Base-by-base conservation (phyloP, 331 rosid species). In the Phaseolus coccineus region DNA sequence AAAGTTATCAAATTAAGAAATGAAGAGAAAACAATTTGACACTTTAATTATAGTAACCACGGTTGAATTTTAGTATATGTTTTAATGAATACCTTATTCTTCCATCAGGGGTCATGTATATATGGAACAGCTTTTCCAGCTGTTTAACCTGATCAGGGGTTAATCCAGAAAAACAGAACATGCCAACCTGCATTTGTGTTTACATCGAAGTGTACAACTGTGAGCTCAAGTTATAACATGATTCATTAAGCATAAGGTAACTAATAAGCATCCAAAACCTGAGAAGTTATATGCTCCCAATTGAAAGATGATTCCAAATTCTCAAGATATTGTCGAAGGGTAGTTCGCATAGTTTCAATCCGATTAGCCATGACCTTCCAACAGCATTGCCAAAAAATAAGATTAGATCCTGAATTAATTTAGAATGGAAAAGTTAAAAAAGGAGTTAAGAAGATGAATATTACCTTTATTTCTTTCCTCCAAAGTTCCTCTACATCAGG, bases 151-250 rank as follows among this genome's bases (percentile, higher is more conserved):
- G 90, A 53, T 84, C 87, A 14, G 84, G 83, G 66, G 85, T 71
- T 77, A 91, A 78, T 31, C 93, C 91, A 33, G 89, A 87, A 61
- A 85, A 84, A 82, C 84, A 82, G 81, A 91, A 87, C 89, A 91
- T 82, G 42, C 96, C 96, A 64, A 80, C 90, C 96, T 90, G 89
- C 73, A 78, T 63, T 76, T 61, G 8, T 19, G 69, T n/a, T 67
- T 27, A 22, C 9, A 64, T 50, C 22, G 22, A 52, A 24, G 28
- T 67, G 8, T 51, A 7, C 25, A 56, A 37, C 4, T 42, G 9
- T 53, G 30, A 15, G 53, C 39, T 11, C 10, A 73, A 39, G 8
- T 59, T 12, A 30, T 81, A 55, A 59, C 39, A 61, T 24, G 48
- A 80, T 68, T 69, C 44, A 51, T 44, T 71, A 69, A 51, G 47